Percentiles rank a stretch among this genome's conserved stretches.
phyloP scores from a whole-genome alignment of 192 early-diverging fungal species.

The Backusella sp. region DNA sequence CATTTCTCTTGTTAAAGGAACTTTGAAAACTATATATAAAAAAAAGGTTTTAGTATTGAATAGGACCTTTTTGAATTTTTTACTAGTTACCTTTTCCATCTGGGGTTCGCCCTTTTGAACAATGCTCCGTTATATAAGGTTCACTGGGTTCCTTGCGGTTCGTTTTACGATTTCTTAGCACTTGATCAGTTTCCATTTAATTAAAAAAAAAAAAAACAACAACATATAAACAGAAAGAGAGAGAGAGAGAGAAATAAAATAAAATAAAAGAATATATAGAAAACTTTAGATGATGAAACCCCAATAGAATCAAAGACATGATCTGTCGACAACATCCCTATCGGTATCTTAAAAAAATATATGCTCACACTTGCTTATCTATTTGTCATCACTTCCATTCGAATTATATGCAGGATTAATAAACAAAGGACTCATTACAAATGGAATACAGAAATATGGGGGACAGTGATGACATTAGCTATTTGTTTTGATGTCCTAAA shows the following conservation, averaged over 20 bases:
- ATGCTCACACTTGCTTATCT: background rate
- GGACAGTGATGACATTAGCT: background rate
- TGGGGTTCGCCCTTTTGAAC: constrained; percentile 35
- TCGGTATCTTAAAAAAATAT: background rate
- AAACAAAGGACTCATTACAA: background rate
- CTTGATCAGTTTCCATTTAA: background rate
- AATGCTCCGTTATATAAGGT: background rate
- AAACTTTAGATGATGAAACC: background rate
- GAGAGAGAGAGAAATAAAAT: background rate
- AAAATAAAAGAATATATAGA: background rate
- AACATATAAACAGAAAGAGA: background rate
- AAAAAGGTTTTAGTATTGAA: background rate
- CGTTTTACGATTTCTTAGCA: background rate
- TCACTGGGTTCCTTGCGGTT: background rate
- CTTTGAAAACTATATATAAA: constrained; percentile 57
- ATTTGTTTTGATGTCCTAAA: background rate
- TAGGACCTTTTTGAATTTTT: background rate
- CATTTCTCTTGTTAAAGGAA: constrained; percentile 74
- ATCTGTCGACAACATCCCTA: background rate
- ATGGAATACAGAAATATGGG: background rate
- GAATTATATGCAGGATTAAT: background rate
- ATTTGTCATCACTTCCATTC: background rate
- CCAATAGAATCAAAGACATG: background rate
- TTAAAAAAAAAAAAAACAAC: background rate
- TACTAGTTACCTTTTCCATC: constrained; percentile 37